Conservation (phyloP, 495 filamentous ascomycete species). For the Glonium stellatum region DNA sequence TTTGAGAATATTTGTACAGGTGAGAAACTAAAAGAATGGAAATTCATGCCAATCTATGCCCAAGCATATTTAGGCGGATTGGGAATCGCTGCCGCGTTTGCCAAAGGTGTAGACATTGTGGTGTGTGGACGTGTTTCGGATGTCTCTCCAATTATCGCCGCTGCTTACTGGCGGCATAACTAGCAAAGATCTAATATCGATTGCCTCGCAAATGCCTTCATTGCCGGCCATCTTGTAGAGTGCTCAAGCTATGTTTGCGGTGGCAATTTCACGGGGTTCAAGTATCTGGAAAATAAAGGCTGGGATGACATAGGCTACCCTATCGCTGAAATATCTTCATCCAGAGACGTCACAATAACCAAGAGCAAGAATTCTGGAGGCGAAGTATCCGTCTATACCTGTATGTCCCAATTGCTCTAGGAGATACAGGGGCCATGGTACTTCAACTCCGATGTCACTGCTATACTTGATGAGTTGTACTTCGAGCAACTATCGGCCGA, state of each 20-base stretch:
- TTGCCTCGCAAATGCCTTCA: slow-evolving; percentile 48
- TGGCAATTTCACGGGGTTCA: slow-evolving; percentile 55
- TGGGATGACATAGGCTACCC: too few relatives aligned
- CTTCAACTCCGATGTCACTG: too few relatives aligned
- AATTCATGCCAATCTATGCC: slow-evolving; percentile 49
- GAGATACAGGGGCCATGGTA: too few relatives aligned
- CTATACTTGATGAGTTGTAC: too few relatives aligned
- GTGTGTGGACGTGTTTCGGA: slow-evolving; percentile 38
- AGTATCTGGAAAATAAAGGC: too few relatives aligned
- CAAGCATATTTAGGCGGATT: slow-evolving; percentile 37
- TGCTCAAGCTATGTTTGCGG: slow-evolving; percentile 48
- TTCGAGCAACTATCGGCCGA: too few relatives aligned
- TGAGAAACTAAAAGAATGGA: slow-evolving; percentile 44
- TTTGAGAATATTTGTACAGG: slow-evolving; percentile 50
- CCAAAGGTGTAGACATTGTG: slow-evolving; percentile 37
- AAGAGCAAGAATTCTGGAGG: too few relatives aligned
- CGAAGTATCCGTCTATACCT: too few relatives aligned
- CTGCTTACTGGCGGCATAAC: slow-evolving; percentile 34
- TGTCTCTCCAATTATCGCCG: slow-evolving; percentile 29
- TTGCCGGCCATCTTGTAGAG: slow-evolving; percentile 54
- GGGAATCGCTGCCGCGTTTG: slow-evolving; percentile 34
- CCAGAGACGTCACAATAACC: too few relatives aligned
- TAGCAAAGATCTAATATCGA: slow-evolving; percentile 39
- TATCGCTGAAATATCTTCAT: too few relatives aligned
- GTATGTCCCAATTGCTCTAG: too few relatives aligned